Evolutionary conservation across 805 yeast genomes (phyloP), one percentile per base, ranked within the genome.

Genomic region (Jamesozyma spencerorum): DNA sequence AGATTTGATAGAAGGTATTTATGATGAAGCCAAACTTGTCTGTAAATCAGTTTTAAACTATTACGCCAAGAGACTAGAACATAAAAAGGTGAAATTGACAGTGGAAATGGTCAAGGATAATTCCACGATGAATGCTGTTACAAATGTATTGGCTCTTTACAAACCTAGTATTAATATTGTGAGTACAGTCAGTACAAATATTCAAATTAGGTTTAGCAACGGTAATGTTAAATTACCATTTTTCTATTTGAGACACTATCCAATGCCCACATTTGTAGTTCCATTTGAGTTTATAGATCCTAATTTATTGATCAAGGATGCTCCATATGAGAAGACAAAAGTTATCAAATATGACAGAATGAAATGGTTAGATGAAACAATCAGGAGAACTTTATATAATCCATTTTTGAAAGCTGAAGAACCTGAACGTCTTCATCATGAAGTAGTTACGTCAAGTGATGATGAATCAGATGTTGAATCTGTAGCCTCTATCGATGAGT

Each of bases 201-300:
- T 59, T 32, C 61, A 55, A 38, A 59, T 62, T n/a, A 62, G 59
- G 40, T 62, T 60, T 38, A 57, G 50, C 41, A 62, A 62, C 41
- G 58, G 62, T 2, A 51, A 55, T 20, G 58, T 62, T 1, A 62
- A 62, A 39, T 43, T 62, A 19, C 62, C 66, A 3, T 54, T 49
- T 36, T 60, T 57, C 31, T 37, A 58, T 15, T 52, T 55, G 57
- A 51, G 54, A 36, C 57, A 60, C 44, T 53, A 51, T 38, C 42
- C 53, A 10, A 54, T 51, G 34, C 61, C 64, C 1, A 50, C 54
- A 0, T 43, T 51, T 22, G 51, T 58, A 18, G 51, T 60, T 2
- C 64, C 64, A 5, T 56, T 49, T 45, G 64, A 60, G 38, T 60
- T 60, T 36, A 54, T 60, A 27, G 49, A 58, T 30, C 62, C 60